Base-by-base conservation (phyloP, 768 basidiomycete species). In the Nevesoporus exiguus region DNA sequence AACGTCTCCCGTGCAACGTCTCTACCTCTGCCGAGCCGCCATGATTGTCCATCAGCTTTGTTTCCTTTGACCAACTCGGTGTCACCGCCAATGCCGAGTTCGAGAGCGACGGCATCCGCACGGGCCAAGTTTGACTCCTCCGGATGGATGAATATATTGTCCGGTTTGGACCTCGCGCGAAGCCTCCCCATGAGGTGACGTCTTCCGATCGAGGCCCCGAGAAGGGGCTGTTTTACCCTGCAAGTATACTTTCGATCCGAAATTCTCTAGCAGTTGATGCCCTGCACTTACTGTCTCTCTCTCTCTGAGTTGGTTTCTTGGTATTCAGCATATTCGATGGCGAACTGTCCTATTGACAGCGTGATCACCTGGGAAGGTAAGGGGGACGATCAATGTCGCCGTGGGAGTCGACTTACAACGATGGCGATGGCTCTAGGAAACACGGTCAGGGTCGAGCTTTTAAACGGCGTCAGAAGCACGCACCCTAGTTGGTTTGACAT, bases 401-500 rank as follows among this genome's bases (percentile, higher is more conserved):
- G 9, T 21, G 25, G 33, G 25, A 11, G 4, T 24, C 19, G 9
- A 29, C 66, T 54, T 63, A 68, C 67, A 2, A 67, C 62, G 33
- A 61, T 24, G 33, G 58, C 60, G 34, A 68, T 69, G 8, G 59
- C 65, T 50, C 67, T 68, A 27, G n/a, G 34, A 42, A 34, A 11
- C 25, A 1, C 15, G 7, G 42, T 67, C 57, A 65, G 3, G 50
- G 22, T 49, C 45, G 7, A 34, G 5, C n/a, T 53, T 47, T 33
- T 27, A 25, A 21, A 40, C 5, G 24, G 47, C 3, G 17, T 21
- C 9, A 34, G 34, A 39, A 42, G 36, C 19, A 76, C 85, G 68
- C 63, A 88, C 87, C 84, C 79, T n/a, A 81, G 52, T 51, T 87
- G 80, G 57, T 85, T 81, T 21, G 86, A 81, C 85, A 88, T 88